These are phyloP conservation scores for Pseudogymnoascus sp. DNA, from an alignment of 2,329 filamentous ascomycete species.

Conservation along the genomic window DNA sequence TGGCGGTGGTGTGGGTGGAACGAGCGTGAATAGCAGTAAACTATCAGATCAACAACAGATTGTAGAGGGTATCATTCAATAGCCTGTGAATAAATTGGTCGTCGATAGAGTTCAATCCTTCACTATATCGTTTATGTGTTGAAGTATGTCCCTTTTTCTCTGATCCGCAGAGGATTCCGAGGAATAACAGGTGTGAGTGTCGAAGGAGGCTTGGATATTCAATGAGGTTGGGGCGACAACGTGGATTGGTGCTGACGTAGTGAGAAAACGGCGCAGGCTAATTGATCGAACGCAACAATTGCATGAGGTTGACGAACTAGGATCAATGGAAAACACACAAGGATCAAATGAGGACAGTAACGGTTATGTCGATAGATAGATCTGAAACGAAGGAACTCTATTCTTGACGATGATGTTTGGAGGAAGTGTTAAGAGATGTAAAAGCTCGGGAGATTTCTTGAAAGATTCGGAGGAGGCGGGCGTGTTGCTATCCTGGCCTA, in stretches of 20 bases:
- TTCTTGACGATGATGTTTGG: neutral
- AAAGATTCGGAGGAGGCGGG: neutral
- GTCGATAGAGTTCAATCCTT: neutral
- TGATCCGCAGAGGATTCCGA: neutral
- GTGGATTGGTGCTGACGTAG: constrained; percentile 4
- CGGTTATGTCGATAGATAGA: neutral
- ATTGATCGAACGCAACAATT: neutral
- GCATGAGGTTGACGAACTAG: neutral
- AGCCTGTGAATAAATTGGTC: neutral
- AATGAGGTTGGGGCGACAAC: constrained; percentile 2
- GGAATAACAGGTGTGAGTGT: neutral
- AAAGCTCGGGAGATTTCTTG: neutral
- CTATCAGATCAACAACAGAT: constrained; percentile 2
- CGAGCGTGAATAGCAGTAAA: constrained; percentile 8
- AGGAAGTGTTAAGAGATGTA: neutral
- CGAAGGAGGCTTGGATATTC: neutral
- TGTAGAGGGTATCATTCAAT: neutral
- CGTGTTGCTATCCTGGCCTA: neutral
- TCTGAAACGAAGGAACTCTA: neutral
- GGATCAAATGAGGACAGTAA: neutral
- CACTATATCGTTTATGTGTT: neutral
- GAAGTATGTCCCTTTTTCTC: neutral
- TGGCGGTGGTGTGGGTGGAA: neutral
- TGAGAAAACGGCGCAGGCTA: neutral
- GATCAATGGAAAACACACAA: neutral